These are phyloP conservation scores for Epichloe sibirici DNA, from an alignment of 2,329 filamentous ascomycete genomes.

Conservation along the genomic window DNA sequence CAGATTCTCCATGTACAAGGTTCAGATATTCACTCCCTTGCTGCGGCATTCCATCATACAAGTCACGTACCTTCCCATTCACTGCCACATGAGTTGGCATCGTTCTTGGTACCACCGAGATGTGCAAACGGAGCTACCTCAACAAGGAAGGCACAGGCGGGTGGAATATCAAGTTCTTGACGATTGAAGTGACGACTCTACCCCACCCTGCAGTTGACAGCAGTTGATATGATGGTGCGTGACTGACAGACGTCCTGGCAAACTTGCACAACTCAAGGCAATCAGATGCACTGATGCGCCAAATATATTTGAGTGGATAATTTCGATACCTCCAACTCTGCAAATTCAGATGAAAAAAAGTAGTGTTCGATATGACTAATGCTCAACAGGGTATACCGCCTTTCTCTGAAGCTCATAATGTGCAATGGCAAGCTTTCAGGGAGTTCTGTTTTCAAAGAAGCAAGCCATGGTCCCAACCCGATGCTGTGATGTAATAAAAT, in stretches of 20 bases:
- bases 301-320: too few relatives aligned
- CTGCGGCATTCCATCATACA: too few relatives aligned
- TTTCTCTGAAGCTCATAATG: not conserved
- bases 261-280: too few relatives aligned
- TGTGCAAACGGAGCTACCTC: not conserved
- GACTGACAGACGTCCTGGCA: too few relatives aligned
- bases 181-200: not conserved
- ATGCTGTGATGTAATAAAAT: not conserved
- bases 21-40: too few relatives aligned
- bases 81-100: not conserved
- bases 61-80: conserved; percentile 19
- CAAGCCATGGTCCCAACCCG: not conserved
- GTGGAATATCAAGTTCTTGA: too few relatives aligned
- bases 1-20: too few relatives aligned
- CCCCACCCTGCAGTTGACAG: not conserved
- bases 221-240: not conserved
- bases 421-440: not conserved
- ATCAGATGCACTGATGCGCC: too few relatives aligned
- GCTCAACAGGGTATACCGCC: not conserved
- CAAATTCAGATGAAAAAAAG: not conserved
- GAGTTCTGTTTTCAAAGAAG: not conserved
- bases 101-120: not conserved
- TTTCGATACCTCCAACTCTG: too few relatives aligned
- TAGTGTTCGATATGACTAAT: not conserved
- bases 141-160: too few relatives aligned